Evolutionary conservation across 352 stramenopile genomes (phyloP), one percentile per base, ranked within the genome.

Genomic region (Phytopythium delawarense): DNA sequence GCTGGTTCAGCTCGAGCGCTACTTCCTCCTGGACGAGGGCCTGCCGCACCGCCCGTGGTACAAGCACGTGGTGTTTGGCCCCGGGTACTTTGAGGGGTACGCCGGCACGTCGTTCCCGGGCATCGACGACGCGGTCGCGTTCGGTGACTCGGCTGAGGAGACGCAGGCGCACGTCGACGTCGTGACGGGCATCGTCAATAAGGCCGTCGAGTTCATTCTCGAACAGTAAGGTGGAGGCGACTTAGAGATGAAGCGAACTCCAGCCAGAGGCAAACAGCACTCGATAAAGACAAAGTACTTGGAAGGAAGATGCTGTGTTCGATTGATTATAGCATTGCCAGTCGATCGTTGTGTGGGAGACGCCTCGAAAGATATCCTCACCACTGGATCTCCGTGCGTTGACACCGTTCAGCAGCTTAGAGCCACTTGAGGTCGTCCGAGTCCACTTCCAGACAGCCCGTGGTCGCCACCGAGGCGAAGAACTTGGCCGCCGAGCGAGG

Each of bases 31-130:
- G 13, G 63, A 74, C 3, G 48, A 68, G 21, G 73, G 73, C 4
- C 65, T 81, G 34, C 73, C 67, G 34, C 73, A 81, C 57, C 73
- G 73, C 49, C 57, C 66, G 18, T 81, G 73, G 73, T 81, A 69
- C 65, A 71, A 71, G 59, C 73, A 81, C 61, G 70, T 81, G 37
- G 60, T 74, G 21, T 74, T 74, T 23, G 67, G 67, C 12, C 67
- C 67, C 18, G 67, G 67, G 20, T 74, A 63, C 44, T 74, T 58
- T 30, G 67, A 74, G 46, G 67, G 67, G 7, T 74, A 74, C 61
- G 46, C 63, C 13, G 67, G 67, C 35, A 61, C 64, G 32, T 63
- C 68, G 34, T 75, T 75, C 61, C 68, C 68, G 15, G 68, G 68
- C 32, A 69, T 75, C 35, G 52, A 54, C 15, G 68, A 75, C 50